Conservation (phyloP, 805 yeast genomes). For the Dipodascopsis tothii region DNA sequence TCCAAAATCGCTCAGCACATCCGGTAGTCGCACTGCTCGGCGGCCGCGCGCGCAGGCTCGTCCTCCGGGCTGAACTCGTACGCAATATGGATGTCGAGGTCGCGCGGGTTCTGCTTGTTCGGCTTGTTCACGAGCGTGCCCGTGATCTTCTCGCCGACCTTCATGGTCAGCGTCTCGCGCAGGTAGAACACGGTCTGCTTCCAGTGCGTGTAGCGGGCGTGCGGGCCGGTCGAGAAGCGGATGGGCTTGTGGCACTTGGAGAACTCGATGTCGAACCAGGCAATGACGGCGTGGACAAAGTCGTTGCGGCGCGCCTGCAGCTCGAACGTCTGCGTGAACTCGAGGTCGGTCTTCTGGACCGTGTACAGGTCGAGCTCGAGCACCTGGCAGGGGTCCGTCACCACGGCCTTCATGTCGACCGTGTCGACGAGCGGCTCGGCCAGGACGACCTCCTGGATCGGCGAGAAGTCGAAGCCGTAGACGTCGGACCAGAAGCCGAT, state of each 20-base stretch:
- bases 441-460: conserved; percentile 79
- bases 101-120: conserved; percentile 72
- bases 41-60: conserved; percentile 2
- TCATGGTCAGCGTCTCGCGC: conserved; percentile 56
- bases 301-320: conserved; percentile 73
- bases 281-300: conserved; percentile 76
- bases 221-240: conserved; percentile 87
- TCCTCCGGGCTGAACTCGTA: conserved; percentile 44
- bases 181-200: conserved; percentile 94
- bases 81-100: conserved; percentile 69
- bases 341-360: conserved; percentile 71
- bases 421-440: conserved; percentile 92
- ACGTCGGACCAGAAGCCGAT: conserved; percentile 85
- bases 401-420: conserved; percentile 72
- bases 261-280: conserved; percentile 94
- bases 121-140: conserved; percentile 74
- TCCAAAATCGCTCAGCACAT: conserved; percentile 13
- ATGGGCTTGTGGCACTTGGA: conserved; percentile 47
- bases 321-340: conserved; percentile 63
- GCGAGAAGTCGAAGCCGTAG: conserved; percentile 89
- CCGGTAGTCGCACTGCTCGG: conserved; percentile 10
- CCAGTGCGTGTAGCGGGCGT: conserved; percentile 94
- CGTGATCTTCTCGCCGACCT: conserved; percentile 58
- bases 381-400: conserved; percentile 63
- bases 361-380: conserved; percentile 86